These are phyloP conservation scores for Coemansia sp. DNA, from an alignment of 192 early-diverging fungal genomes.

Conservation along the genomic window DNA sequence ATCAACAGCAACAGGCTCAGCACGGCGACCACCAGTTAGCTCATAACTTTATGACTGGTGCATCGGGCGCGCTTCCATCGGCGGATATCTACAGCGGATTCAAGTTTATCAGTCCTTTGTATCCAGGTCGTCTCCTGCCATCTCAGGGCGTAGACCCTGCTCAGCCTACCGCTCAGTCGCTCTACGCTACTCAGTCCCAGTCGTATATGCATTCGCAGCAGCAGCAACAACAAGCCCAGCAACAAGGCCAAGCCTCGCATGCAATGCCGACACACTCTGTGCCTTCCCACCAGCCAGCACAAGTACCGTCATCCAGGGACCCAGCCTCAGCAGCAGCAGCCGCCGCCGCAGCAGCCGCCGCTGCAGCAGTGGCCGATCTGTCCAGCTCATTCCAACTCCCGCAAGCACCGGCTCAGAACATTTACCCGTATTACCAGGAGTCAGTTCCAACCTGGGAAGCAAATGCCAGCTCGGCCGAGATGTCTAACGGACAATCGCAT, in stretches of 20 bases:
- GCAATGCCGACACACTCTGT: conserved; percentile 22
- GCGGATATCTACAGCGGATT: conserved; percentile 42
- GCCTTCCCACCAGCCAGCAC: conserved; percentile 34
- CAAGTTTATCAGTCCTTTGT: conserved; percentile 54
- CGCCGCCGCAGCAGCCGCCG: conserved; percentile 27
- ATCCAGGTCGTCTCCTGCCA: conserved; percentile 39
- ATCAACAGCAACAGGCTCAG: conserved; percentile 19
- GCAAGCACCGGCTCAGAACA: conserved; percentile 14
- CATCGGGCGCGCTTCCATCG: conserved; percentile 26
- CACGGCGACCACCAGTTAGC: conserved; percentile 23
- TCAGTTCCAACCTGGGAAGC: conserved; percentile 23
- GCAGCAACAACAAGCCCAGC: conserved; percentile 20
- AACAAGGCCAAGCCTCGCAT: conserved; percentile 6
- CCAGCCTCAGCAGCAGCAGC: conserved; percentile 11
- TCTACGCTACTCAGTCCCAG: conserved; percentile 21
- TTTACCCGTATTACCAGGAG: conserved; percentile 50
- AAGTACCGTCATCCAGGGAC: conserved; percentile 7
- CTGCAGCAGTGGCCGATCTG: conserved; percentile 37
- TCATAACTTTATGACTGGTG: conserved; percentile 30
- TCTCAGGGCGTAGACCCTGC: conserved; percentile 19
- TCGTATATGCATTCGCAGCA: conserved; percentile 21
- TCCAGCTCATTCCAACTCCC: conserved; percentile 50
- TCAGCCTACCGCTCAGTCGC: conserved; percentile 5
- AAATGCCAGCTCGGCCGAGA: conserved; percentile 6
- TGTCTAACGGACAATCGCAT: conserved; percentile 32